phyloP scores from a whole-genome alignment of 2,329 filamentous ascomycete genomes.

The Dendrostoma leiphaemia region DNA sequence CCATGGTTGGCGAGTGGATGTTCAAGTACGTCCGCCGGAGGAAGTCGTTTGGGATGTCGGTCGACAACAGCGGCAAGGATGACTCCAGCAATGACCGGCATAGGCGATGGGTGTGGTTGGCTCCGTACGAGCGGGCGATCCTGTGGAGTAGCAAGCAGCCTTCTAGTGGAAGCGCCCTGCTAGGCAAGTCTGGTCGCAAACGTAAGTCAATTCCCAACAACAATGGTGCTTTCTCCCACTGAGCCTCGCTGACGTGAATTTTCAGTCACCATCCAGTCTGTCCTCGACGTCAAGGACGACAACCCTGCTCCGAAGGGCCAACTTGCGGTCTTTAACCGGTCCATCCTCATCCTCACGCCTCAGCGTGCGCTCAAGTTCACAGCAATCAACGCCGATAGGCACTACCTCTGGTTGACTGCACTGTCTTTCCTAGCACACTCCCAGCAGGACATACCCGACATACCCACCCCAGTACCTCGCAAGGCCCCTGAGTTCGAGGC shows the following conservation, averaged over 20 bases:
- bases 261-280: conserved; percentile 88
- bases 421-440: conserved; percentile 94
- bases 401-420: conserved; percentile 93
- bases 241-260: conserved; percentile 30
- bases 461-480: conserved; percentile 52
- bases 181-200: conserved; percentile 91
- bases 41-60: conserved; percentile 82
- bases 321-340: conserved; percentile 75
- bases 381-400: conserved; percentile 75
- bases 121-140: conserved; percentile 91
- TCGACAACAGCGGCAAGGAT: conserved; percentile 65
- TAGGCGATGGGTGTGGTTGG: conserved; percentile 98
- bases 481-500: conserved; percentile 51
- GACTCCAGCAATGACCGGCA: conserved; percentile 77
- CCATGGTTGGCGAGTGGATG: conserved; percentile 98
- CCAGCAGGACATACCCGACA: conserved; percentile 74
- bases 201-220: conserved; percentile 57
- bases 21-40: conserved; percentile 85
- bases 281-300: conserved; percentile 94
- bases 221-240: background rate
- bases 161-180: conserved; percentile 77
- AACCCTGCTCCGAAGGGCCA: conserved; percentile 75
- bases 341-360: conserved; percentile 91
- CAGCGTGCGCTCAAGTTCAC: conserved; percentile 95
- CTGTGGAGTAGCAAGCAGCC: conserved; percentile 99